Base-by-base conservation (phyloP, 2,329 filamentous ascomycete species). In the Scortechinia acanthostroma region DNA sequence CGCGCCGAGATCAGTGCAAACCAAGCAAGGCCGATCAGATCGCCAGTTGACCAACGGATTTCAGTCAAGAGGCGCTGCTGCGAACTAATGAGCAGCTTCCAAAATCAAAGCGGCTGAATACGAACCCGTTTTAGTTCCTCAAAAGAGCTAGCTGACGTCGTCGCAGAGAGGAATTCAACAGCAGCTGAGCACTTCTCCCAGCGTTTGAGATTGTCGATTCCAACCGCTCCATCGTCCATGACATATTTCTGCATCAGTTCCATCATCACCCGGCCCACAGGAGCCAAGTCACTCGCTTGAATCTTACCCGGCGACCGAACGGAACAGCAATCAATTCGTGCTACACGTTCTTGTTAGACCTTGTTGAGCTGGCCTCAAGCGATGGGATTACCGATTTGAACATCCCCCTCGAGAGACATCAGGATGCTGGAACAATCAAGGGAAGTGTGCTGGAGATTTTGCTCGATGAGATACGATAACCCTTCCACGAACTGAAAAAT, bases 171-270 rank as follows among this genome's bases (percentile, higher is more conserved):
- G 48, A 65, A 63, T 43, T 48, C 49, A 35, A 62, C 46, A 28
- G 57, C 49, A 45, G 54, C 45, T 22, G 55, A 58, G 35, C 53
- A 49, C 35, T 45, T 49, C 42, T 48, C 54, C 60, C 53, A 65
- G 45, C 55, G 51, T 45, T 56, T 37, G 35, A 59, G 28, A 49
- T 64, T 49, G 45, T 61, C 53, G 19, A 64, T 51, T 17, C 60
- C 53, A 43, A 61, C 50, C 46, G 49, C 52, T 30, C 56, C 50
- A 49, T 62, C 52, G 28, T 58, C 55, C 50, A 62, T 63, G 22
- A 51, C 43, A 47, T 61, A 61, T 51, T 61, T 62, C 42, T 63
- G 51, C 53, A 64, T 61, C 16, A 62, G 50, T 48, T 59, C 50
- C 52, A 55, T 62, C 15, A 49, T 54, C 35, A 58, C n/a, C n/a